Conservation (phyloP, 345 rosid genomes). For the Lepidium sativum region DNA sequence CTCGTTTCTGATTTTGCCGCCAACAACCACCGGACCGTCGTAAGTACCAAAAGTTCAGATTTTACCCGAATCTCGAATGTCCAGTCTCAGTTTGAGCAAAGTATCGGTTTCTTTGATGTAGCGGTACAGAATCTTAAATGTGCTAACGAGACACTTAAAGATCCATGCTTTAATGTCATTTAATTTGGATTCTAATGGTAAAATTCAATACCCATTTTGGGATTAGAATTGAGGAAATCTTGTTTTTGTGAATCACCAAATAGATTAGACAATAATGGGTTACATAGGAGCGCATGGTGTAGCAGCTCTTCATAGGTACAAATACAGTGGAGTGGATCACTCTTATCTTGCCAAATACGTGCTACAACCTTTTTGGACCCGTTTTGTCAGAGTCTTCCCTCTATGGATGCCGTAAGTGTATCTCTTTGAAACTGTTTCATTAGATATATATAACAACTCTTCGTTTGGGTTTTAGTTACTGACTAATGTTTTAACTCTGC, state of each 20-base stretch:
- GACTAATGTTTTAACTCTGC: constrained; percentile 14
- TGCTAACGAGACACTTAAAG: neutral
- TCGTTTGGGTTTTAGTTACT: neutral
- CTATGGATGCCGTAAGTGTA: constrained; percentile 97
- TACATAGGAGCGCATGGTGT: constrained; percentile 87
- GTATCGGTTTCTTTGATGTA: too few species aligned
- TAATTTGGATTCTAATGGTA: constrained; percentile 4
- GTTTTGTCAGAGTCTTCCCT: constrained; percentile 80
- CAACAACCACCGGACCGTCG: constrained; percentile 2
- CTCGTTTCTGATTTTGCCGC: neutral
- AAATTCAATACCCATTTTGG: neutral
- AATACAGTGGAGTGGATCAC: constrained; percentile 90
- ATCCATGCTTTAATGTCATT: constrained; percentile 11
- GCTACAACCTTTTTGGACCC: constrained; percentile 88
- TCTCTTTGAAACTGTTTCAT: neutral
- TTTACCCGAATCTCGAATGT: neutral
- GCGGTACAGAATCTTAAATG: neutral
- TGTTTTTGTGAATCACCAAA: neutral
- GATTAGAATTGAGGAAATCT: neutral
- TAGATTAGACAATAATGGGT: constrained; percentile 46
- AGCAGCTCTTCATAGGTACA: constrained; percentile 72
- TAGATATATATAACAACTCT: neutral
- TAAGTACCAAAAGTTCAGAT: constrained; percentile 4
- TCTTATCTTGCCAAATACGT: constrained; percentile 88
- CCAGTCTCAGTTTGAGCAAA: constrained; percentile 5